Evolutionary conservation across 163 green algal species (phyloP).

Genomic region (Chlamydomonas reinhardtii): DNA sequence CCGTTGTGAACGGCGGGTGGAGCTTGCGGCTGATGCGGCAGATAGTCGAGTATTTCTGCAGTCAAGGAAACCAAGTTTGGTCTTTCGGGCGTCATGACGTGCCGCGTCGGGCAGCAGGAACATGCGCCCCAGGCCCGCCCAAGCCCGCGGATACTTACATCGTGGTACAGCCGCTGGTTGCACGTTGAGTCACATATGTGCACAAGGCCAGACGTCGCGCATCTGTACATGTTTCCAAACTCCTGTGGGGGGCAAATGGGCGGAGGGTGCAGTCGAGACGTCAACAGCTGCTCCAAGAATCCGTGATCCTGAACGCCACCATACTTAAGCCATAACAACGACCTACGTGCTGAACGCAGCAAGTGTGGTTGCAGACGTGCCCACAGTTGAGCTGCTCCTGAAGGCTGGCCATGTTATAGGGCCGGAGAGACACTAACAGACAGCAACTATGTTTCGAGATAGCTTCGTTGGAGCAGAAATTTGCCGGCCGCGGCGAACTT

Average conservation of each 20-base stretch:
- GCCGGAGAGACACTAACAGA: too few relatives aligned
- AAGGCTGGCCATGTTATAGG: background rate
- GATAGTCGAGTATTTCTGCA: conserved; percentile 34
- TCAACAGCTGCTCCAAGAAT: too few relatives aligned
- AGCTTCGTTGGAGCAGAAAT: too few relatives aligned
- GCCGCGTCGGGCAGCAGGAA: too few relatives aligned
- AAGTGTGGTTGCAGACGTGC: background rate
- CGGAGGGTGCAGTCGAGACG: too few relatives aligned
- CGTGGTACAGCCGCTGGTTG: conserved; percentile 42
- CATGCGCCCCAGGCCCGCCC: too few relatives aligned
- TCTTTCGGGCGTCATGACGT: too few relatives aligned
- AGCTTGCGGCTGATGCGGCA: conserved; percentile 40
- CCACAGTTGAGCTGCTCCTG: background rate
- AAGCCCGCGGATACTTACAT: too few relatives aligned
- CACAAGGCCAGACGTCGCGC: background rate
- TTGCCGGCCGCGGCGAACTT: too few relatives aligned
- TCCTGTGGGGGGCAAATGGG: background rate
- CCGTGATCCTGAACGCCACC: too few relatives aligned
- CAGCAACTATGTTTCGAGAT: too few relatives aligned
- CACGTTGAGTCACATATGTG: conserved; percentile 46
- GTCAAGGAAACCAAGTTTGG: background rate
- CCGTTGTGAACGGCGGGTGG: conserved; percentile 10
- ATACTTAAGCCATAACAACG: too few relatives aligned
- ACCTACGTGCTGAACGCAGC: background rate
- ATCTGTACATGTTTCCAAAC: conserved; percentile 43